Percentiles rank a stretch among this genome's conserved stretches.
Evolutionary conservation across 139 green algal species (phyloP).

Genomic region (Desmodesmus armatus): DNA sequence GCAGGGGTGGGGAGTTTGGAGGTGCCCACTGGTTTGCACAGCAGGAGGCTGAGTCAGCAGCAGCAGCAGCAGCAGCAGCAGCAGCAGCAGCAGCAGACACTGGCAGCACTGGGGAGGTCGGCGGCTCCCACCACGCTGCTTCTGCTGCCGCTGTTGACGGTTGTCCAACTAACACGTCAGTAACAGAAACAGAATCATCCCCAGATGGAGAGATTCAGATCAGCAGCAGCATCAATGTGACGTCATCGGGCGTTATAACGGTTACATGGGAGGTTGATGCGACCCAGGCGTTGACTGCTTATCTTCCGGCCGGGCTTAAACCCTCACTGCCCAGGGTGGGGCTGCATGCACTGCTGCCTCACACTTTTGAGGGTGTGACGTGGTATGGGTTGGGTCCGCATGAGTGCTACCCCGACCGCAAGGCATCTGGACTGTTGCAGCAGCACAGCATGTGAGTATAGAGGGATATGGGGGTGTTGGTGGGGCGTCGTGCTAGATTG

Average conservation of each 20-base stretch:
- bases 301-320: conserved; percentile 53
- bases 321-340: conserved; percentile 45
- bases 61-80: neutral
- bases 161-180: too few relatives aligned
- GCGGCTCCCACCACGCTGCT: neutral
- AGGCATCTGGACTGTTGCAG: conserved; percentile 47
- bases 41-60: neutral
- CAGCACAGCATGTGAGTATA: conserved; percentile 21
- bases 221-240: conserved; percentile 56
- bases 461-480: too few relatives aligned
- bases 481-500: too few relatives aligned
- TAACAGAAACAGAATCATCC: neutral
- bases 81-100: neutral
- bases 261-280: conserved; percentile 78
- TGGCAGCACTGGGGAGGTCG: neutral
- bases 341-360: neutral
- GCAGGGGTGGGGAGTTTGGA: conserved; percentile 8
- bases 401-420: conserved; percentile 94
- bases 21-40: conserved; percentile 18
- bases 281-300: conserved; percentile 65
- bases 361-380: neutral
- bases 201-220: conserved; percentile 59
- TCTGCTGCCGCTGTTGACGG: too few relatives aligned
- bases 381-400: conserved; percentile 91
- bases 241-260: conserved; percentile 49